Conservation (phyloP, 352 stramenopile genomes). For the Globisporangium splendens region DNA sequence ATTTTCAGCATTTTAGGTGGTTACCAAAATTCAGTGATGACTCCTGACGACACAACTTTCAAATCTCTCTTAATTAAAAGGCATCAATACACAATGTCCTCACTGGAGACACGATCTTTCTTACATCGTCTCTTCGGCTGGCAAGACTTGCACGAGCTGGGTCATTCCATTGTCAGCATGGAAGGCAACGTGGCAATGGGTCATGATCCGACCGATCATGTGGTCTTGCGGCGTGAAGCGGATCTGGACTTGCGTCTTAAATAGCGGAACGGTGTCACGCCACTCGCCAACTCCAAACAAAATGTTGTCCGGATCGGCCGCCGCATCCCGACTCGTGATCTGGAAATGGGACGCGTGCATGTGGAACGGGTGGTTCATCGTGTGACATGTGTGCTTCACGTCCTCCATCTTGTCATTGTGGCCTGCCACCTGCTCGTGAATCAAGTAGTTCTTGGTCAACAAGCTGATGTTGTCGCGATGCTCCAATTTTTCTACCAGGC, state of each 20-base stretch:
- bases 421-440: slow-evolving; percentile 13
- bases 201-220: slow-evolving; percentile 66
- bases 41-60: no score
- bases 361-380: slow-evolving; percentile 80
- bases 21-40: no score
- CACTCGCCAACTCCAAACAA: slow-evolving; percentile 66
- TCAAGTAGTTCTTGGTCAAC: slow-evolving; percentile 20
- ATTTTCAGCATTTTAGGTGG: no score
- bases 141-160: slow-evolving; percentile 52
- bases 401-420: slow-evolving; percentile 4
- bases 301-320: slow-evolving; percentile 45
- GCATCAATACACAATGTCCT: no score
- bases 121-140: slow-evolving; percentile 5
- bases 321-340: slow-evolving; percentile 38
- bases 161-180: slow-evolving; percentile 73
- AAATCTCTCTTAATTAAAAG: no score
- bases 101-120: not conserved
- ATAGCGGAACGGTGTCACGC: slow-evolving; percentile 75
- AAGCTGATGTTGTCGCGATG: slow-evolving; percentile 27
- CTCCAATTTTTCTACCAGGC: slow-evolving; percentile 5
- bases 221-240: slow-evolving; percentile 61
- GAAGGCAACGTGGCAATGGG: slow-evolving; percentile 71
- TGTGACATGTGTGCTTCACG: slow-evolving; percentile 39
- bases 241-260: slow-evolving; percentile 55
- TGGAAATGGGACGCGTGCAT: slow-evolving; percentile 79